These are phyloP conservation scores for Aspergillus fijiensis DNA, from an alignment of 2,329 filamentous ascomycete genomes.

Conservation along the genomic window DNA sequence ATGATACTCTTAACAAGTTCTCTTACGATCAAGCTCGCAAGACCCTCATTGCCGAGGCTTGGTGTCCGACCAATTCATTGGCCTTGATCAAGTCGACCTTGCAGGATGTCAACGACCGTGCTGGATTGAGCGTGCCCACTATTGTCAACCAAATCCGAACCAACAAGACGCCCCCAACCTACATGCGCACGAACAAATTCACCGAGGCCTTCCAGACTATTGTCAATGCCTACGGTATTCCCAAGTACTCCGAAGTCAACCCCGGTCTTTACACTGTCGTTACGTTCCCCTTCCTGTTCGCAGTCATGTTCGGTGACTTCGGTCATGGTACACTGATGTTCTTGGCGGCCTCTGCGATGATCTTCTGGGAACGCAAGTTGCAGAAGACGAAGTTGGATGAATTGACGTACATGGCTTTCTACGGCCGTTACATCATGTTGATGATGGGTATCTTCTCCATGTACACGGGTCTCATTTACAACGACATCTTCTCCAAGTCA, in stretches of 20 bases:
- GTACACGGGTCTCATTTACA: slow-evolving; percentile 96
- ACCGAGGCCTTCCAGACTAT: slow-evolving; percentile 98
- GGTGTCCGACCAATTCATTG: slow-evolving; percentile 91
- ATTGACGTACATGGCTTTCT: slow-evolving; percentile 97
- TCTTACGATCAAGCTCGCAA: slow-evolving; percentile 95
- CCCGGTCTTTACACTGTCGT: slow-evolving; percentile 92
- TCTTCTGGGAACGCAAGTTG: slow-evolving; percentile 90
- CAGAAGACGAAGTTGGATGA: slow-evolving; percentile 87
- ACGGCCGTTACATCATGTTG: slow-evolving; percentile 95
- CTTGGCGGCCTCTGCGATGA: slow-evolving; percentile 81
- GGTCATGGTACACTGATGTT: slow-evolving; percentile 93
- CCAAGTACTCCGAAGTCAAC: slow-evolving; percentile 96
- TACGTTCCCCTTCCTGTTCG: slow-evolving; percentile 98
- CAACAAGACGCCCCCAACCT: slow-evolving; percentile 95
- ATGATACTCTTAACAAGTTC: slow-evolving; percentile 91
- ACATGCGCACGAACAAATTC: slow-evolving; percentile 97
- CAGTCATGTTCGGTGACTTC: slow-evolving; percentile 99
- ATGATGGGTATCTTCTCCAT: slow-evolving; percentile 98
- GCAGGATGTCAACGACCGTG: slow-evolving; percentile 93
- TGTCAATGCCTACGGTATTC: slow-evolving; percentile 96
- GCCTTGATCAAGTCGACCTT: slow-evolving; percentile 87
- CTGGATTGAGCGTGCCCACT: slow-evolving; percentile 92
- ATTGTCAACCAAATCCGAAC: slow-evolving; percentile 98
- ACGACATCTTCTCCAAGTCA: slow-evolving; percentile 93
- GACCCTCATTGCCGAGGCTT: slow-evolving; percentile 95